Evolutionary conservation across 2,329 filamentous ascomycete species (phyloP), one percentile per base, ranked within the genome.

Genomic region (Aspergillus phoenicis): DNA sequence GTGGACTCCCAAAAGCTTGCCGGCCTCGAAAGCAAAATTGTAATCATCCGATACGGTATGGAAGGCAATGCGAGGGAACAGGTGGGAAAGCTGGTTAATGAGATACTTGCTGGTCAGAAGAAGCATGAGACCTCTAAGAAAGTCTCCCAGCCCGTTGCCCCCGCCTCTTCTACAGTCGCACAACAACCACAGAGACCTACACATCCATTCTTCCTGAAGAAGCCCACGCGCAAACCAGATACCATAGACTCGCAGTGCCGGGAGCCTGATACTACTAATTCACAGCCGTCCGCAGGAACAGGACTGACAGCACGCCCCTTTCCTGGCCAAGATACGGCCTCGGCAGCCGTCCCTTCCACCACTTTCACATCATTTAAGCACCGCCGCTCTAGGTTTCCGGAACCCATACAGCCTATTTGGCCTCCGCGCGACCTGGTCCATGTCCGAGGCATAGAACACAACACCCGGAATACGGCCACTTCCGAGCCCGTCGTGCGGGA

Each of bases 181-280:
- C 66, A 71, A 58, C 56, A 67, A 58, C 68, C 75, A 47, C 66
- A 73, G 6, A 87, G 84, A 67, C 66, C 79, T 1, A 84, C 85
- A 0, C 88, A 93, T 75, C 89, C 90, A 0, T 91, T 93, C 70
- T 93, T 93, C 69, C 71, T 83, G 15, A 85, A 84, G 5, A 90
- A 87, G 66, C 22, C 80, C 6, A 73, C 75, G 8, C 72, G 62
- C 28, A 71, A 68, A 22, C 5, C 60, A 0, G 63, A 66, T 5
- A 8, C 26, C 4, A 11, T 28, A 6, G 17, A 41, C 49, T 26
- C 56, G 10, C 58, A 59, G 3, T 17, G 39, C 11, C 28, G 53
- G 26, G 36, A 54, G 53, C 28, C 33, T 10, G 20, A 33, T 3
- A 26, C 59, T 2, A 17, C 38, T 1, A 33, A 52, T 20, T 15